phyloP scores from a whole-genome alignment of 2,329 filamentous ascomycete genomes.

The Zarea fungicola region DNA sequence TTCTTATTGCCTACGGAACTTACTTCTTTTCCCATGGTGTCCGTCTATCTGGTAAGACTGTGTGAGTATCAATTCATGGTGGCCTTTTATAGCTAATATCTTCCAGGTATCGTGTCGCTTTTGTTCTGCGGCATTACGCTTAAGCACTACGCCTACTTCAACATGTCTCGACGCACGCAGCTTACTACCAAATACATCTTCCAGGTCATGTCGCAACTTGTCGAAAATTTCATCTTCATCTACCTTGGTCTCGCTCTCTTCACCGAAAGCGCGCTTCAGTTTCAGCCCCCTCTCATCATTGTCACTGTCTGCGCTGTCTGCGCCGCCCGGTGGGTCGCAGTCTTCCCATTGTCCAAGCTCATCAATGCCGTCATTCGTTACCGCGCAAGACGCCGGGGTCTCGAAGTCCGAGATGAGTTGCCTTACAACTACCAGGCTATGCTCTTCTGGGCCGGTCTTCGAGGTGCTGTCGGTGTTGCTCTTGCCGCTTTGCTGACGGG shows the following conservation, averaged over 20 bases:
- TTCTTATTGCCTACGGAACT: slow-evolving; percentile 90
- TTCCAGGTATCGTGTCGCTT: slow-evolving; percentile 82
- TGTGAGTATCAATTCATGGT: not conserved
- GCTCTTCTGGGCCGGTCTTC: slow-evolving; percentile 98
- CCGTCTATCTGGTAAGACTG: slow-evolving; percentile 80
- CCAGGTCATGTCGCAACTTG: slow-evolving; percentile 87
- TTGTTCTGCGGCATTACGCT: slow-evolving; percentile 97
- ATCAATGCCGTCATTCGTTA: slow-evolving; percentile 95
- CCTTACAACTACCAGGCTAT: slow-evolving; percentile 97
- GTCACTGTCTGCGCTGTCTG: slow-evolving; percentile 90
- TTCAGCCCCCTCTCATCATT: slow-evolving; percentile 92
- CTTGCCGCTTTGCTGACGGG: slow-evolving; percentile 84
- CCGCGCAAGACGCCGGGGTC: slow-evolving; percentile 67
- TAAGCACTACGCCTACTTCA: slow-evolving; percentile 99
- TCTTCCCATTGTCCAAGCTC: slow-evolving; percentile 82
- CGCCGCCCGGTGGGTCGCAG: slow-evolving; percentile 84
- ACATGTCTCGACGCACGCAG: slow-evolving; percentile 97
- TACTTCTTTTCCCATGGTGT: slow-evolving; percentile 98
- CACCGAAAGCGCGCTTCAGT: slow-evolving; percentile 80
- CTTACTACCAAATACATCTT: slow-evolving; percentile 98
- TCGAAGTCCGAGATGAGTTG: slow-evolving; percentile 76
- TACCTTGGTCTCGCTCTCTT: slow-evolving; percentile 94
- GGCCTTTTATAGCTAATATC: not conserved
- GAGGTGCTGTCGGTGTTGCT: slow-evolving; percentile 92
- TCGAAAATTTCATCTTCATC: slow-evolving; percentile 99